Evolutionary conservation across 306 rosid genomes (phyloP).

Genomic region (Potentilla sterilis): DNA sequence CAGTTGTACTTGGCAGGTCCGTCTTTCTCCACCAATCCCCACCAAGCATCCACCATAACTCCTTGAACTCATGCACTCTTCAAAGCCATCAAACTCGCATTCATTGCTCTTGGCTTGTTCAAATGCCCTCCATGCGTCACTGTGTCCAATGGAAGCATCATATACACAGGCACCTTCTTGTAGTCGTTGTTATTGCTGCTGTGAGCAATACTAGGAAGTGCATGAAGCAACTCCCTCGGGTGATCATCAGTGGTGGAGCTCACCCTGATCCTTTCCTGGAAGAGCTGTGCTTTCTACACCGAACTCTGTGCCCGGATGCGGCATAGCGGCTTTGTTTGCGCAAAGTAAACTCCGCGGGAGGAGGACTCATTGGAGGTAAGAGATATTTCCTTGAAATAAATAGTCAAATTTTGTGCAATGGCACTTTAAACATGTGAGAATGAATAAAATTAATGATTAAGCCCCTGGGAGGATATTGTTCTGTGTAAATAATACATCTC

Average conservation of each 20-base stretch:
- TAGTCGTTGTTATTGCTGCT: conserved; percentile 15
- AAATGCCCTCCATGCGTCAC: conserved; percentile 56
- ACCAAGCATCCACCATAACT: conserved; percentile 97
- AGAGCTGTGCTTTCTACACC: conserved; percentile 31
- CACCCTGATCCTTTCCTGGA: background rate
- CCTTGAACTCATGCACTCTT: conserved; percentile 86
- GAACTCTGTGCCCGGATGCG: conserved; percentile 43
- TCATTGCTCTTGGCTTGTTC: conserved; percentile 74
- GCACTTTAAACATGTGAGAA: background rate
- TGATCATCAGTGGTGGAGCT: conserved; percentile 9
- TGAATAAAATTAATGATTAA: background rate
- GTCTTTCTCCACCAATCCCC: conserved; percentile 93
- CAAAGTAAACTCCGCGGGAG: conserved; percentile 30
- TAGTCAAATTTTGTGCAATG: background rate
- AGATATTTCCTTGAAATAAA: background rate
- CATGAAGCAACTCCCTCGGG: conserved; percentile 52
- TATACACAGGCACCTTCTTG: conserved; percentile 62
- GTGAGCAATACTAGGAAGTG: conserved; percentile 24
- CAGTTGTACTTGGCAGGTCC: conserved; percentile 77
- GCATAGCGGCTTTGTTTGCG: conserved; percentile 34
- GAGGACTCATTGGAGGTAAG: conserved; percentile 26
- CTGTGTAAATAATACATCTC: background rate
- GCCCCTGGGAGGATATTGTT: background rate
- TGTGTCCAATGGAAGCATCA: conserved; percentile 85
- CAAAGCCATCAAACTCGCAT: conserved; percentile 86